Percentiles rank a stretch among this genome's conserved stretches.
Conservation (phyloP, 2,329 filamentous ascomycete genomes). For the Rutstroemia sp. region DNA sequence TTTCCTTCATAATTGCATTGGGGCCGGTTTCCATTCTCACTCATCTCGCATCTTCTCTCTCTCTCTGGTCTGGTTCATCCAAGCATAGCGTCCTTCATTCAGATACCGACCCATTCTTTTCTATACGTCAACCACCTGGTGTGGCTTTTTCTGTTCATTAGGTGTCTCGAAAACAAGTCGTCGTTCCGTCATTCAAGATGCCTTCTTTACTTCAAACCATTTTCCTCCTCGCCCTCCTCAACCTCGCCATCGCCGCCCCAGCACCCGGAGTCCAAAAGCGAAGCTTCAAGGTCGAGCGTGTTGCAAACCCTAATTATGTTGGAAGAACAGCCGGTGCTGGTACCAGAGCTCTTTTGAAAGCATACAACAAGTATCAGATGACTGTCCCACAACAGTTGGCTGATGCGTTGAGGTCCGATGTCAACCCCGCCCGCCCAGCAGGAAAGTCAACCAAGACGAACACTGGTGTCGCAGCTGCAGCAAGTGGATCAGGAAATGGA, state of each 20-base stretch:
- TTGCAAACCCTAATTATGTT: slow-evolving; percentile 38
- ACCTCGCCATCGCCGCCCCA: slow-evolving; percentile 41
- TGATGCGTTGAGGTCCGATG: slow-evolving; percentile 27
- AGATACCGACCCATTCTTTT: slow-evolving; percentile 6
- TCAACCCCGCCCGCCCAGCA: slow-evolving; percentile 7
- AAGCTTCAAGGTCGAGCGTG: slow-evolving; percentile 29
- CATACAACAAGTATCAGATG: slow-evolving; percentile 62
- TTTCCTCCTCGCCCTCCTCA: slow-evolving; percentile 39
- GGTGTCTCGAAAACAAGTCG: too few relatives aligned
- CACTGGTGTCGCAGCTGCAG: slow-evolving; percentile 8
- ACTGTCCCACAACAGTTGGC: slow-evolving; percentile 38
- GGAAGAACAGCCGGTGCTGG: slow-evolving; percentile 24
- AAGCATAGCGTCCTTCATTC: slow-evolving; percentile 17
- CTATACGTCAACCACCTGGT: slow-evolving; percentile 8
- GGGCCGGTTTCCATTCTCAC: slow-evolving; percentile 18
- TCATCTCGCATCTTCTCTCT: neutral
- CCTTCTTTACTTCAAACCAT: slow-evolving; percentile 29
- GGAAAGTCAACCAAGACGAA: slow-evolving; percentile 6
- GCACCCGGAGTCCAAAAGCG: slow-evolving; percentile 33
- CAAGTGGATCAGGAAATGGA: slow-evolving; percentile 20
- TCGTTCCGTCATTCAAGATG: slow-evolving; percentile 19
- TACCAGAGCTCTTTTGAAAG: slow-evolving; percentile 50
- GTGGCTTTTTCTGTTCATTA: neutral
- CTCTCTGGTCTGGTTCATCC: slow-evolving; percentile 14
- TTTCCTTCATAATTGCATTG: slow-evolving; percentile 16